Percentiles rank a stretch among this genome's conserved stretches.
phyloP scores from a whole-genome alignment of 2,329 filamentous ascomycete genomes.

The Zasmidium cellare region DNA sequence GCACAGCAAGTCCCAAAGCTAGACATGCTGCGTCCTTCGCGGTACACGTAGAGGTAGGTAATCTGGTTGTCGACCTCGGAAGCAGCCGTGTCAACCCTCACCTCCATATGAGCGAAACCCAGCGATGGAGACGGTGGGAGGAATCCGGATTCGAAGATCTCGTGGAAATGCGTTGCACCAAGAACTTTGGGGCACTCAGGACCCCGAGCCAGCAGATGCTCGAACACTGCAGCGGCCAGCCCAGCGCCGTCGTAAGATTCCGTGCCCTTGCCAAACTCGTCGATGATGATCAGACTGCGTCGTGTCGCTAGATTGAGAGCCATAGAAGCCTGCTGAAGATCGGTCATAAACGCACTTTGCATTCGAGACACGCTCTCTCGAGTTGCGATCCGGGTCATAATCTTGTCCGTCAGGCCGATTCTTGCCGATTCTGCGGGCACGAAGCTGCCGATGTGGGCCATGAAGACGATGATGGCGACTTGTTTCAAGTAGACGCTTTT shows the following conservation, averaged over 20 bases:
- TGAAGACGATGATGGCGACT: slow-evolving; percentile 82
- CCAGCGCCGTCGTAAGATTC: slow-evolving; percentile 65
- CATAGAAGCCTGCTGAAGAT: slow-evolving; percentile 82
- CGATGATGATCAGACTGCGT: slow-evolving; percentile 80
- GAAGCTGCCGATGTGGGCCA: slow-evolving; percentile 90
- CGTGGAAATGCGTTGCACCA: slow-evolving; percentile 66
- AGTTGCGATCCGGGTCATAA: slow-evolving; percentile 81
- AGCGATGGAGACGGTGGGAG: slow-evolving; percentile 55
- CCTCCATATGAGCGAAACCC: slow-evolving; percentile 70
- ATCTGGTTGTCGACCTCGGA: slow-evolving; percentile 57
- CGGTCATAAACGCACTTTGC: slow-evolving; percentile 73
- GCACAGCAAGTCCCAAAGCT: slow-evolving; percentile 88
- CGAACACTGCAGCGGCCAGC: slow-evolving; percentile 61
- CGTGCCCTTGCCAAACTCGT: slow-evolving; percentile 82
- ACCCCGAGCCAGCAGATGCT: slow-evolving; percentile 54
- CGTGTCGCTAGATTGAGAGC: slow-evolving; percentile 72
- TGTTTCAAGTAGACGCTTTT: slow-evolving; percentile 97
- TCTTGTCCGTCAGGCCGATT: slow-evolving; percentile 89
- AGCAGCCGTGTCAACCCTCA: slow-evolving; percentile 59
- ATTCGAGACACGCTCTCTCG: slow-evolving; percentile 65
- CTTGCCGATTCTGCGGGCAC: slow-evolving; percentile 76
- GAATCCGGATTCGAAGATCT: slow-evolving; percentile 68
- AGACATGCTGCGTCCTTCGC: slow-evolving; percentile 67
- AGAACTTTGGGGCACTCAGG: slow-evolving; percentile 58
- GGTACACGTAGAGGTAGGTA: slow-evolving; percentile 36